Base-by-base conservation (phyloP, 2,329 filamentous ascomycete genomes). In the Phaeomoniella chlamydospora region DNA sequence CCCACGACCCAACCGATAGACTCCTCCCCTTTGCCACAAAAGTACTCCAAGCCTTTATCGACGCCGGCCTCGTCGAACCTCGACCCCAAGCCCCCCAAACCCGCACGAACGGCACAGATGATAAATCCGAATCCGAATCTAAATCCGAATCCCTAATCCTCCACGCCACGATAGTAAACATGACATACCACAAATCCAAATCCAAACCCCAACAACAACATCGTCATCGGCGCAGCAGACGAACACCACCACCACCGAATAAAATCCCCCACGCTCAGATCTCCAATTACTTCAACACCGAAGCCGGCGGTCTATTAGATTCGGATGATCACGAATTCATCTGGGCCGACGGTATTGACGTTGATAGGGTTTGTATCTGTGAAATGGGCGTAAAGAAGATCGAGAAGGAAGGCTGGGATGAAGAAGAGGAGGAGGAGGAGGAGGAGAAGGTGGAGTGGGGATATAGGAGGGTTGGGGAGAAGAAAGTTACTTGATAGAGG, bases 141-240 rank as follows among this genome's bases (percentile, higher is more conserved):
- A 45, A 49, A 26, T 38, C 61, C 10, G 62, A 83, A 37, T 70
- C 74, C 4, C 54, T 94, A 42, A 68, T 82, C 14, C 58, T 94
- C 35, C 88, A 94, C 52, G 85, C 83, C 13, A 94, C 88, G 0
- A 61, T 94, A 3, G 59, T 90, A 35, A 94, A 94, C 54, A 92
- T 86, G 0, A 72, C 86, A 11, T 92, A 94, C 52, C 74, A 54
- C 22, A 41, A 40, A 19, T 15, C 15, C 4, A 34, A 30, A n/a
- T 3, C 29, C 5, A 26, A 15, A 32, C 26, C 26, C 31, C 29
- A 12, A 37, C 68, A 44, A 43, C 41, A 26, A 35, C 43, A 12
- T 15, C 40, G 22, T 43, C 43, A 11, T 48, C 43, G 38, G 39
- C 31, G 15, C 16, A 15, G 9, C 29, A 29, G 33, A 5, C 36